Conservation (phyloP, 208 protist genomes). For the Angomonas desouzai region DNA sequence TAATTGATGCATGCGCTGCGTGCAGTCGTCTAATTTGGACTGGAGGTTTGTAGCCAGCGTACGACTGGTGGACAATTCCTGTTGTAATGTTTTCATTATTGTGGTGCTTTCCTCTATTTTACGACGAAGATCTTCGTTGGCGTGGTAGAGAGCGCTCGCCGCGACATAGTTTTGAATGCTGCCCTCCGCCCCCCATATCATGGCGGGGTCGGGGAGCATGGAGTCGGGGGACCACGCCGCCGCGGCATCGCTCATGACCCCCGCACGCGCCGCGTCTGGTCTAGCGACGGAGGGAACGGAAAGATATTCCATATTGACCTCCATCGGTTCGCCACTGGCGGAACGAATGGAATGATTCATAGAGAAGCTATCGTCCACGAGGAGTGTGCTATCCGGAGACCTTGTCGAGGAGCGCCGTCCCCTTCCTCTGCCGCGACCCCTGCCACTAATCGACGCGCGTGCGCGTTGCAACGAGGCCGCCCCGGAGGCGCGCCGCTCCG, state of each 20-base stretch:
- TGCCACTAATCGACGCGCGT: constrained; percentile 2
- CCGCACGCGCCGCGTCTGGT: constrained; percentile 28
- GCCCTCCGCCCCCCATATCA: constrained; percentile 87
- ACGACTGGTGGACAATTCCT: constrained; percentile 61
- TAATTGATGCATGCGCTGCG: constrained; percentile 78
- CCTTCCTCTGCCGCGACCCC: background rate
- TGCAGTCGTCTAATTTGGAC: constrained; percentile 46
- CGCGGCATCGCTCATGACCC: constrained; percentile 25
- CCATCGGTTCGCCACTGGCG: background rate
- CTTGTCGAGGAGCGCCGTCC: background rate
- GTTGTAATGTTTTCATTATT: constrained; percentile 61
- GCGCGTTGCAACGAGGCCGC: constrained; percentile 20
- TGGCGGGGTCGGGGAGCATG: constrained; percentile 67
- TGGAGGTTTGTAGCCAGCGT: constrained; percentile 31
- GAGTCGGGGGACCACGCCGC: constrained; percentile 31
- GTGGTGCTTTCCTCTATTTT: constrained; percentile 68
- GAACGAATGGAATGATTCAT: background rate
- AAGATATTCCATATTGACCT: constrained; percentile 32
- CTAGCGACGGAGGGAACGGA: constrained; percentile 34
- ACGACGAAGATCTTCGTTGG: constrained; percentile 83
- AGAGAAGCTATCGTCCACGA: background rate
- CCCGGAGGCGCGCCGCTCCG: constrained; percentile 26
- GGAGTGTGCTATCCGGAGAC: background rate
- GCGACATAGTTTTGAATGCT: constrained; percentile 77
- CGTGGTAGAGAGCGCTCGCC: constrained; percentile 77